A percentile compares a stretch with the other conserved stretches of the same genome.
phyloP scores from a whole-genome alignment of 1,284 basidiomycete genomes.

The Paramarasmius palmivorus region DNA sequence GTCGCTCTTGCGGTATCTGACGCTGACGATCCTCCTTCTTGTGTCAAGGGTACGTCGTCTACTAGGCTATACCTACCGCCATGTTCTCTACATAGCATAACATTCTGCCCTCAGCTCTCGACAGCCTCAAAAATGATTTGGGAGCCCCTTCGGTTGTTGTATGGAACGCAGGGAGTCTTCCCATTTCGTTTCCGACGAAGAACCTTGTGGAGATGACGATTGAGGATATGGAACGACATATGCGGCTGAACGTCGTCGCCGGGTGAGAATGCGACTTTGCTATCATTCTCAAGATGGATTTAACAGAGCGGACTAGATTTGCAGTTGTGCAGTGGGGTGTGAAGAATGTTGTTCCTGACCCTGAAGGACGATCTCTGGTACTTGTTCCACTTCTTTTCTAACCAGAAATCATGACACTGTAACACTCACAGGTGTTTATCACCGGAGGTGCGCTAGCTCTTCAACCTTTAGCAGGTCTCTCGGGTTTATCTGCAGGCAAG shows the following conservation, averaged over 20 bases:
- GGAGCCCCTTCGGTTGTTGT: neutral
- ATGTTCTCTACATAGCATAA: neutral
- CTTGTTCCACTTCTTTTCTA: too few species aligned
- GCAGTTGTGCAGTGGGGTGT: slow-evolving; percentile 1
- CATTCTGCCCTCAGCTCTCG: neutral
- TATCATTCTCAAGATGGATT: too few species aligned
- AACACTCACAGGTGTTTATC: neutral
- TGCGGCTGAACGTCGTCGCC: neutral
- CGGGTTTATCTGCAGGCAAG: neutral
- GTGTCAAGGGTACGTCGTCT: neutral
- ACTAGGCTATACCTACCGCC: too few species aligned
- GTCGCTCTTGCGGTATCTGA: neutral
- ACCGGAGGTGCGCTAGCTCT: neutral
- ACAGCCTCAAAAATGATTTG: neutral
- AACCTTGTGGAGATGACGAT: neutral
- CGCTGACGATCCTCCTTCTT: neutral
- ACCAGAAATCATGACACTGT: too few species aligned
- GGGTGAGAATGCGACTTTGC: too few species aligned
- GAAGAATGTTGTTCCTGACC: neutral
- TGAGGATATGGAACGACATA: neutral
- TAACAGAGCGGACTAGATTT: neutral
- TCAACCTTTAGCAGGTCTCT: neutral
- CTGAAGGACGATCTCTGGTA: neutral
- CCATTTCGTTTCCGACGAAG: neutral
- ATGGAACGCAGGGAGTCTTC: neutral